Percentiles rank a stretch among this genome's conserved stretches.
phyloP scores from a whole-genome alignment of 2,329 filamentous ascomycete species.

The Berkeleyomyces rouxiae region DNA sequence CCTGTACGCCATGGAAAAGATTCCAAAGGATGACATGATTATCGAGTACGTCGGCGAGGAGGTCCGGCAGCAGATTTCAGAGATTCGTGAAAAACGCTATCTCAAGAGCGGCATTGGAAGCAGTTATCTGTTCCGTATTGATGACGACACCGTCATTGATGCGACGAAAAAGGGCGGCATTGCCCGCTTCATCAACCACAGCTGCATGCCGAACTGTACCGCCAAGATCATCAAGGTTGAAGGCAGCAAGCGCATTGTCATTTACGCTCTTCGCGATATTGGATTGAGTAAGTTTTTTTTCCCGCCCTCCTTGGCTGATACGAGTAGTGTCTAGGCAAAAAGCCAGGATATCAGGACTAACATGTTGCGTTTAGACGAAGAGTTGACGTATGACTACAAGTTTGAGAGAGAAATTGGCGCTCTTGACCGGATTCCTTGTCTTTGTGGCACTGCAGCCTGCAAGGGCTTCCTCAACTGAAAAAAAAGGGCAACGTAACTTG shows the following conservation, averaged over 20 bases:
- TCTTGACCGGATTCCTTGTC: slow-evolving; percentile 87
- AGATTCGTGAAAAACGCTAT: slow-evolving; percentile 82
- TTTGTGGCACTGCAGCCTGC: slow-evolving; percentile 88
- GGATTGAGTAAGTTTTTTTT: slow-evolving; percentile 56
- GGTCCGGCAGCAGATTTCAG: slow-evolving; percentile 91
- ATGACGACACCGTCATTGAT: slow-evolving; percentile 93
- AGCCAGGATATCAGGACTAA: slow-evolving; percentile 9
- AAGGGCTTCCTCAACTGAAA: slow-evolving; percentile 94
- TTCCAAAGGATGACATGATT: slow-evolving; percentile 96
- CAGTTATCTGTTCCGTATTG: slow-evolving; percentile 94
- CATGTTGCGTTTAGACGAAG: slow-evolving; percentile 53
- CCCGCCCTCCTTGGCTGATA: not conserved
- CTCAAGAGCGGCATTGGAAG: slow-evolving; percentile 93
- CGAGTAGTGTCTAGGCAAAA: not conserved
- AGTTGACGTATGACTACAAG: slow-evolving; percentile 99
- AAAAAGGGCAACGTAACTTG: not conserved
- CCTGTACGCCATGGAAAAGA: slow-evolving; percentile 93
- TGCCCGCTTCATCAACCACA: slow-evolving; percentile 96
- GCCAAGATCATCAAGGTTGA: slow-evolving; percentile 99
- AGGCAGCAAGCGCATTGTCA: slow-evolving; percentile 94
- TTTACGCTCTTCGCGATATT: slow-evolving; percentile 93
- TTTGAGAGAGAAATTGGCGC: slow-evolving; percentile 95
- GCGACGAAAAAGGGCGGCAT: slow-evolving; percentile 98
- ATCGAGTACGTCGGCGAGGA: slow-evolving; percentile 99
- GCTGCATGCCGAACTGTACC: slow-evolving; percentile 94